Evolutionary conservation across 495 filamentous ascomycete species (phyloP).

Genomic region (Trypethelium eluteriae): DNA sequence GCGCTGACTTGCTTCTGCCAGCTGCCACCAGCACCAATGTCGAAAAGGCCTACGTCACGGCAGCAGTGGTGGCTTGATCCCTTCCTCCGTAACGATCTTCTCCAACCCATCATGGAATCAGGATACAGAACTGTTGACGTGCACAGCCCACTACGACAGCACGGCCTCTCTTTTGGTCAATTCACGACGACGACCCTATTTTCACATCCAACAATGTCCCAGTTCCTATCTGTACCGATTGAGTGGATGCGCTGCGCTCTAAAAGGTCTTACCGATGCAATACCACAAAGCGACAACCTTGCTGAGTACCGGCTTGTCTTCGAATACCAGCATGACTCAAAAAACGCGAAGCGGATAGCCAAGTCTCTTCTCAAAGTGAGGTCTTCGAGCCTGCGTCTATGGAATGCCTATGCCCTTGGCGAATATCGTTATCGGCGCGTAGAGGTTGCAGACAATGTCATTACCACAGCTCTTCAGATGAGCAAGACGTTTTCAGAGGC

Average conservation of each 20-base stretch:
- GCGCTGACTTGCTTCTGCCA: conserved; percentile 38
- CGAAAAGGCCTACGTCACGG: conserved; percentile 20
- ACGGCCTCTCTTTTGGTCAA: conserved; percentile 32
- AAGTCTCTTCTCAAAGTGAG: conserved; percentile 64
- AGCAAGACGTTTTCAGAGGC: conserved; percentile 36
- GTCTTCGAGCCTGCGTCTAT: conserved; percentile 57
- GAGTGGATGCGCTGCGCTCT: conserved; percentile 50
- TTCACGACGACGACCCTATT: conserved; percentile 1
- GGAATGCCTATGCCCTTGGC: conserved; percentile 69
- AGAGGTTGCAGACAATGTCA: conserved; percentile 53
- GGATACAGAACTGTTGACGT: background rate
- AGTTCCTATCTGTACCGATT: background rate
- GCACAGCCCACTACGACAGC: conserved; percentile 18
- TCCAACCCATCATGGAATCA: conserved; percentile 15
- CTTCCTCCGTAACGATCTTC: conserved; percentile 43
- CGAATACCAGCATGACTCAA: conserved; percentile 48
- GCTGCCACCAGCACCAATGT: conserved; percentile 47
- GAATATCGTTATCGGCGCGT: conserved; percentile 53
- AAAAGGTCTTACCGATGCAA: conserved; percentile 44
- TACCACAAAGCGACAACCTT: conserved; percentile 43
- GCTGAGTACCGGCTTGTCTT: conserved; percentile 68
- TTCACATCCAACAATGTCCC: background rate
- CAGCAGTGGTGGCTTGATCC: conserved; percentile 39
- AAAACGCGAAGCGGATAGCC: conserved; percentile 47
- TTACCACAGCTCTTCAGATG: conserved; percentile 57